phyloP scores from a whole-genome alignment of 1,284 basidiomycete genomes.

The Ganoderma lucidum region DNA sequence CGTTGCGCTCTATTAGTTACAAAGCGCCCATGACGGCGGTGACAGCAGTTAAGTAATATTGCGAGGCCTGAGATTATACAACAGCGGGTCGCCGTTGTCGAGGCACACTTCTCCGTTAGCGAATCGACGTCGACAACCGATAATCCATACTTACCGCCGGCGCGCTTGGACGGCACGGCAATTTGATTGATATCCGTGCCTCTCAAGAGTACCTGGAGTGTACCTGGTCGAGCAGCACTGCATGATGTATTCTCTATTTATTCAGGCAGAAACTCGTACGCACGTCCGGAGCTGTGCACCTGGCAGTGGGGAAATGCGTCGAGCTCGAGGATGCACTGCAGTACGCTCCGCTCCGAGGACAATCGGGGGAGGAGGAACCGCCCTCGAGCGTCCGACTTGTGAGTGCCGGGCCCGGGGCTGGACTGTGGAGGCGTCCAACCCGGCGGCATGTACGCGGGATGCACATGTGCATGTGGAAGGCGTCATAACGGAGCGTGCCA shows the following conservation, averaged over 20 bases:
- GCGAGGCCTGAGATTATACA: neutral
- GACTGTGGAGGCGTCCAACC: neutral
- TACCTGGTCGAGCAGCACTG: neutral
- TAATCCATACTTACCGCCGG: neutral
- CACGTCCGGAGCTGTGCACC: neutral
- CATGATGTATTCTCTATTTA: neutral
- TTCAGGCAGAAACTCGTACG: neutral
- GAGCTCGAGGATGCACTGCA: neutral
- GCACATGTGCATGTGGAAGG: neutral
- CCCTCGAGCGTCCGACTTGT: neutral
- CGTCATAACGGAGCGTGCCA: neutral
- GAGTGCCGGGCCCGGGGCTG: neutral
- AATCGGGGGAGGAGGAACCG: slow-evolving; percentile 7
- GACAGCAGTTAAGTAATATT: neutral
- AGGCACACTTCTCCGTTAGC: neutral
- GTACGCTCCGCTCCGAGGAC: neutral
- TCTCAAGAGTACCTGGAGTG: slow-evolving; percentile 7
- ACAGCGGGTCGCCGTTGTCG: neutral
- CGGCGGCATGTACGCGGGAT: neutral
- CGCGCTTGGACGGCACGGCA: slow-evolving; percentile 14
- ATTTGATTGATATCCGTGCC: slow-evolving; percentile 22
- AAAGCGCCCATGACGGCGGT: neutral
- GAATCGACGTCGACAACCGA: slow-evolving; percentile 9
- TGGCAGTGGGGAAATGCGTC: neutral
- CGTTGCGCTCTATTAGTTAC: neutral